These are phyloP conservation scores for Nymphaea thermarum DNA, from an alignment of 164 flowering plant species.

Conservation along the genomic window DNA sequence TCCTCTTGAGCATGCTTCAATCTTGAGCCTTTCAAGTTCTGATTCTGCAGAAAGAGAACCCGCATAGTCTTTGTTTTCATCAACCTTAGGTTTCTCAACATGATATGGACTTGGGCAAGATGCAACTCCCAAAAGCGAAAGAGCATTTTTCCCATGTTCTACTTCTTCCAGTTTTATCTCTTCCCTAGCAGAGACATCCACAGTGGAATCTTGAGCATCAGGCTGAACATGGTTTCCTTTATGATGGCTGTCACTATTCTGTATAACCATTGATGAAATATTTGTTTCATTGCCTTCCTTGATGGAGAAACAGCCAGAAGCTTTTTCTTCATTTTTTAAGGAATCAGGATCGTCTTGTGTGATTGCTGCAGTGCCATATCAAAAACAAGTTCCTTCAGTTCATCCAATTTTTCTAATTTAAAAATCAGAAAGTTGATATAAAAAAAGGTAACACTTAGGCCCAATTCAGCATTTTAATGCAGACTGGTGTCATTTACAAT, in stretches of 20 bases:
- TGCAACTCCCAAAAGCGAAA: conserved; percentile 8
- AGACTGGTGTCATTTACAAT: too few species aligned
- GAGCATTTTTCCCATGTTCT: conserved; percentile 7
- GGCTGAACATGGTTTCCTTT: not conserved
- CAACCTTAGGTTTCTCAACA: conserved; percentile 4
- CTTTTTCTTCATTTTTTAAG: not conserved
- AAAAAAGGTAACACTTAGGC: too few species aligned
- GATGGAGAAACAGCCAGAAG: not conserved
- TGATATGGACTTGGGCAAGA: conserved; percentile 4
- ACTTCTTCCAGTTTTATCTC: conserved; percentile 5
- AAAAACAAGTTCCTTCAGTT: not conserved
- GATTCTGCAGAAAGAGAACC: conserved; percentile 3
- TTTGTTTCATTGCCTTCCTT: not conserved
- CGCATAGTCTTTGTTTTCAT: conserved; percentile 29
- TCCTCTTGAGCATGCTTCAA: conserved; percentile 1
- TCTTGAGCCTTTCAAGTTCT: not conserved
- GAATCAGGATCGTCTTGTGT: not conserved
- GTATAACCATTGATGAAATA: not conserved
- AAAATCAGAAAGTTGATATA: too few species aligned
- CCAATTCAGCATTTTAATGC: too few species aligned
- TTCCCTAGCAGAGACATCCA: not conserved
- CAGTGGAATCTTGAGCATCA: not conserved
- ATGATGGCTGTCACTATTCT: not conserved
- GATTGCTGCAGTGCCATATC: not conserved
- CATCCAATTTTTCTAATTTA: too few species aligned